Percentiles rank a stretch among this genome's conserved stretches.
phyloP scores from a whole-genome alignment of 2,329 filamentous ascomycete genomes.

The Neoascochyta sp. region DNA sequence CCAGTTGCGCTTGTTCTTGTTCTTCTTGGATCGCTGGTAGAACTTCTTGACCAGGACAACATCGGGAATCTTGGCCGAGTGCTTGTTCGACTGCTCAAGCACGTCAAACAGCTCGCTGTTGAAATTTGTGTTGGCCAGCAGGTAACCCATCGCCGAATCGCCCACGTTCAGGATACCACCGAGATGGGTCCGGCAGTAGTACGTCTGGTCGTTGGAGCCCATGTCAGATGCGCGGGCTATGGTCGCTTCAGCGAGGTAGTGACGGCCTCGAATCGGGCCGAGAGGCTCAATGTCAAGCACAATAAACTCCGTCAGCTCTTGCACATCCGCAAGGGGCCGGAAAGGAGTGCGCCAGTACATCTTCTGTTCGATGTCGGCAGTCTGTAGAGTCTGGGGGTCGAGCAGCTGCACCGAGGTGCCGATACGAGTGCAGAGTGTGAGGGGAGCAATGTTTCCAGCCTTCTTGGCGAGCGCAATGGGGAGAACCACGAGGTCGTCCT shows the following conservation, averaged over 20 bases:
- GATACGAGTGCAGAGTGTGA: slow-evolving; percentile 81
- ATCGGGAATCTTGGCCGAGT: slow-evolving; percentile 78
- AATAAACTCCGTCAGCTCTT: slow-evolving; percentile 85
- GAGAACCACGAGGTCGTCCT: slow-evolving; percentile 92
- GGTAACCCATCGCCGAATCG: slow-evolving; percentile 92
- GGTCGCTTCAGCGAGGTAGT: slow-evolving; percentile 79
- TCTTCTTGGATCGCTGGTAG: slow-evolving; percentile 80
- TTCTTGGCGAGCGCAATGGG: slow-evolving; percentile 85
- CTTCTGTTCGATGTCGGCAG: slow-evolving; percentile 73
- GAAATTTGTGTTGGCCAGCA: slow-evolving; percentile 84
- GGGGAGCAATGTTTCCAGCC: slow-evolving; percentile 80
- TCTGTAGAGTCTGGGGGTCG: slow-evolving; percentile 88
- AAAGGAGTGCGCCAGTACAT: slow-evolving; percentile 94
- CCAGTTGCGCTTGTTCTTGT: slow-evolving; percentile 68
- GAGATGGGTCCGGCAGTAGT: slow-evolving; percentile 86
- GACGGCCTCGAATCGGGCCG: slow-evolving; percentile 72
- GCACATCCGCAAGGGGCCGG: slow-evolving; percentile 73
- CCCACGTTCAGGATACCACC: slow-evolving; percentile 81
- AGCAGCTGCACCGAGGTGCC: slow-evolving; percentile 87
- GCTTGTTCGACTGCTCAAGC: slow-evolving; percentile 70
- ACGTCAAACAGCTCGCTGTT: slow-evolving; percentile 85
- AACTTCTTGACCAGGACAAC: slow-evolving; percentile 96
- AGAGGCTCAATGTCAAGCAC: slow-evolving; percentile 89
- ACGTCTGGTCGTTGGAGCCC: slow-evolving; percentile 79
- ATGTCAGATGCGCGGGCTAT: slow-evolving; percentile 84